phyloP scores from a whole-genome alignment of 805 yeast genomes.

The Teunomyces aglyptinius region DNA sequence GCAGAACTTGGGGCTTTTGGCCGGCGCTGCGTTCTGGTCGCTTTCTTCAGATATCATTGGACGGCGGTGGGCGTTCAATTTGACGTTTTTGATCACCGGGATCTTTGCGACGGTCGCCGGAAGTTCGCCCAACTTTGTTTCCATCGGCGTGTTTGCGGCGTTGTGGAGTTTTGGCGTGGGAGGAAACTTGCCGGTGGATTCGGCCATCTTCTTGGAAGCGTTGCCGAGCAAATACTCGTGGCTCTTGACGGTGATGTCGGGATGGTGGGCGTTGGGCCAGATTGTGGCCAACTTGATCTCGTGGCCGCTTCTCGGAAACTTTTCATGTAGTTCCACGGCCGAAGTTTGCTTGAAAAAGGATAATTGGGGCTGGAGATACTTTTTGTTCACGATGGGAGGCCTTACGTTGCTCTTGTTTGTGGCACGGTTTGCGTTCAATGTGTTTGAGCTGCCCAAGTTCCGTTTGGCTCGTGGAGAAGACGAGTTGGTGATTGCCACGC shows the following conservation, averaged over 20 bases:
- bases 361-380: slow-evolving; percentile 65
- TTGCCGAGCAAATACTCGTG: slow-evolving; percentile 22
- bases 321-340: slow-evolving; percentile 38
- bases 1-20: slow-evolving; percentile 24
- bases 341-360: slow-evolving; percentile 40
- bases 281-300: slow-evolving; percentile 50
- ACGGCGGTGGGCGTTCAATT: slow-evolving; percentile 25
- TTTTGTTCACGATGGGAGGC: slow-evolving; percentile 47
- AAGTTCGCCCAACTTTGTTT: slow-evolving; percentile 20
- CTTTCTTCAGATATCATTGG: slow-evolving; percentile 23
- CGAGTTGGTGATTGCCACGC: slow-evolving; percentile 43
- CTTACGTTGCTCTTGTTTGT: slow-evolving; percentile 40
- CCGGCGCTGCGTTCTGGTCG: slow-evolving; percentile 25
- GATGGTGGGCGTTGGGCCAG: slow-evolving; percentile 62
- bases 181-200: slow-evolving; percentile 25
- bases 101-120: slow-evolving; percentile 22
- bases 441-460: slow-evolving; percentile 58
- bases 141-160: slow-evolving; percentile 20
- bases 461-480: slow-evolving; percentile 52
- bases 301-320: slow-evolving; percentile 55
- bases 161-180: slow-evolving; percentile 29
- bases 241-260: slow-evolving; percentile 22
- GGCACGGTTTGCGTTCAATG: slow-evolving; percentile 33
- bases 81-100: slow-evolving; percentile 25
- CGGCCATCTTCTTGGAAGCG: slow-evolving; percentile 25